A percentile compares a stretch with the other conserved stretches of the same genome.
These are phyloP conservation scores for Hypoxylon rickii DNA, from an alignment of 495 filamentous ascomycete species.

Conservation along the genomic window DNA sequence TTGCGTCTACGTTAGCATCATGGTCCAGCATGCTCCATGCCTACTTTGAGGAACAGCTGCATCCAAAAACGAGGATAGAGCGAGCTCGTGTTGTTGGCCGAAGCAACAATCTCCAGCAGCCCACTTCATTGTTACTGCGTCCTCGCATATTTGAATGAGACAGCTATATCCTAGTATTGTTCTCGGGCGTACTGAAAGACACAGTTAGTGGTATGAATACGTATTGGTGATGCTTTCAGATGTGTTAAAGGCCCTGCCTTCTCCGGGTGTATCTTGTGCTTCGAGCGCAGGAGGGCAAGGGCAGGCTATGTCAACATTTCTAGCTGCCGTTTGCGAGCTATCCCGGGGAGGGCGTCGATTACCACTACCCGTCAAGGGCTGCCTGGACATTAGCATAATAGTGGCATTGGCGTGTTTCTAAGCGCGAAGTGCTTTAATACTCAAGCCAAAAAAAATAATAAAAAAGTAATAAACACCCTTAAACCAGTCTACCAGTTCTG, in stretches of 20 bases:
- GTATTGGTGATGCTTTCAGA: not conserved
- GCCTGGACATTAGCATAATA: no score
- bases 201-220: constrained; percentile 21
- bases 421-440: no score
- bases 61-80: constrained; percentile 9
- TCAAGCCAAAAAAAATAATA: no score
- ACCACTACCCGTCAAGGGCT: no score
- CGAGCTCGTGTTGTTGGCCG: constrained; percentile 11
- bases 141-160: constrained; percentile 21
- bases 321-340: no score
- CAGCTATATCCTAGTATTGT: constrained; percentile 27
- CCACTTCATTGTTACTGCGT: constrained; percentile 11
- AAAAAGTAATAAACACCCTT: no score
- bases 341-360: no score
- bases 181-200: constrained; percentile 22
- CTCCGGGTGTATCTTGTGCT: not conserved
- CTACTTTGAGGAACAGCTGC: constrained; percentile 3
- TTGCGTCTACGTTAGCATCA: constrained; percentile 13
- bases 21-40: not conserved
- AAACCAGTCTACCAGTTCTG: no score
- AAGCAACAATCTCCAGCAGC: constrained; percentile 13
- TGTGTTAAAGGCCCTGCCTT: not conserved
- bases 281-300: not conserved
- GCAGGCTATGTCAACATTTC: not conserved
- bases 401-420: no score